phyloP scores from a whole-genome alignment of 1,284 basidiomycete species.

The Pascua sp. region DNA sequence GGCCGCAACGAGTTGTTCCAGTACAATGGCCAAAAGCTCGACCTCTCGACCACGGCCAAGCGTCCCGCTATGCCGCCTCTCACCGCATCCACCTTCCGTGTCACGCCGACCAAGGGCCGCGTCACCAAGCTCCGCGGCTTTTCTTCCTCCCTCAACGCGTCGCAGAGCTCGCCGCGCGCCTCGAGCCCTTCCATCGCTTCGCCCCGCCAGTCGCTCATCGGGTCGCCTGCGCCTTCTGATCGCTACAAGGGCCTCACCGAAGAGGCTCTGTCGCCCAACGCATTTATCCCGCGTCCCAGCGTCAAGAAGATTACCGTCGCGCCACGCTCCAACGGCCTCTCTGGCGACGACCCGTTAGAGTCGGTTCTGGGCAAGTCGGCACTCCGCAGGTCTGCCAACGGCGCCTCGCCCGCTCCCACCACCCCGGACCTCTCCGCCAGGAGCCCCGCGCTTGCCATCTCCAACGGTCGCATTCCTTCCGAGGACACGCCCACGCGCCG shows the following conservation, averaged over 20 bases:
- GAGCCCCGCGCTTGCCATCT: constrained; percentile 52
- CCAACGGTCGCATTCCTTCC: constrained; percentile 14
- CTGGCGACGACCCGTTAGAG: constrained; percentile 41
- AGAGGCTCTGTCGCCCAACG: constrained; percentile 54
- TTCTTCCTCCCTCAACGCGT: constrained; percentile 47
- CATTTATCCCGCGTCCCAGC: constrained; percentile 69
- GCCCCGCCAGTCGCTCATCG: constrained; percentile 28
- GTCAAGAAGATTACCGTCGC: constrained; percentile 93
- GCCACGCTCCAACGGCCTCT: constrained; percentile 49
- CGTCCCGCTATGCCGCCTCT: constrained; percentile 51
- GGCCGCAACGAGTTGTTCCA: constrained; percentile 64
- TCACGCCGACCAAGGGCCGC: constrained; percentile 48
- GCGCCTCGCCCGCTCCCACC: constrained; percentile 43
- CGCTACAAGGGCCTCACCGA: constrained; percentile 58
- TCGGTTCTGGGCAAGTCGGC: constrained; percentile 46
- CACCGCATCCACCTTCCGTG: constrained; percentile 48
- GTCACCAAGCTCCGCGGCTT: constrained; percentile 53
- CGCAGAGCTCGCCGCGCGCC: constrained; percentile 12
- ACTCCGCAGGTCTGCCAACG: constrained; percentile 44
- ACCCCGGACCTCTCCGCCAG: constrained; percentile 35
- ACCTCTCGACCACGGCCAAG: constrained; percentile 46
- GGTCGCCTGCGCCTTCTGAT: constrained; percentile 36
- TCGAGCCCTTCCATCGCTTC: constrained; percentile 39
- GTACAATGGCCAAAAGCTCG: constrained; percentile 44
- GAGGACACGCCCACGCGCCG: constrained; percentile 21